Evolutionary conservation across 768 basidiomycete genomes (phyloP).

Genomic region (Pleurotus pulmonarius): DNA sequence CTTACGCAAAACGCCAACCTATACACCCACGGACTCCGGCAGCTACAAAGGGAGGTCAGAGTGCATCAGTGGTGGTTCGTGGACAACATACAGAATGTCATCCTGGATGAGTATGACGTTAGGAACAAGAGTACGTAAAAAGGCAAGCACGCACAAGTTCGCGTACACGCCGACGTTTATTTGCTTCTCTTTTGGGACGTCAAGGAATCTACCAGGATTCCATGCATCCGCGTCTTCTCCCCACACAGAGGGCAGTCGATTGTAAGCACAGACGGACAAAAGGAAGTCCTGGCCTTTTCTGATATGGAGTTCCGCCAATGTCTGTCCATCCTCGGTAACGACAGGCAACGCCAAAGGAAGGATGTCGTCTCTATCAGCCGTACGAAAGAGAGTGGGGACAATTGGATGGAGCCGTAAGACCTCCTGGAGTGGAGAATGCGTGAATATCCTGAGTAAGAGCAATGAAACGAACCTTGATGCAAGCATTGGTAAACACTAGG

Average conservation of each 20-base stretch:
- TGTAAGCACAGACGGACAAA: constrained; percentile 30
- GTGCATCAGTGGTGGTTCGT: neutral
- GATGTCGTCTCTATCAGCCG: constrained; percentile 27
- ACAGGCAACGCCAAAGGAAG: constrained; percentile 39
- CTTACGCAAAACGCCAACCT: constrained; percentile 12
- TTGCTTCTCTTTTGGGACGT: constrained; percentile 7
- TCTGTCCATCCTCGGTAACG: constrained; percentile 25
- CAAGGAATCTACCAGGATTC: constrained; percentile 17
- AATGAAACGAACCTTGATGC: neutral
- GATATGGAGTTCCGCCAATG: constrained; percentile 27
- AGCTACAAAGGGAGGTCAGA: neutral
- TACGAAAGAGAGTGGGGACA: constrained; percentile 20
- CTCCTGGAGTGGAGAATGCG: constrained; percentile 15
- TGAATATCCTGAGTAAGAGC: neutral
- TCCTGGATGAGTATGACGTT: neutral
- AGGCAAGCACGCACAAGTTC: constrained; percentile 19
- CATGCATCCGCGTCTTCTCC: constrained; percentile 17
- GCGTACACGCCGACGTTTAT: constrained; percentile 18
- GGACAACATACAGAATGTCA: constrained; percentile 2
- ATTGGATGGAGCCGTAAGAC: constrained; percentile 28
- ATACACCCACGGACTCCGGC: constrained; percentile 10
- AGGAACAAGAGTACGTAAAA: neutral
- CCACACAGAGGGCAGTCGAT: constrained; percentile 20
- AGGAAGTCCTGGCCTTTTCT: constrained; percentile 30
- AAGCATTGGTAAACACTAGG: constrained; percentile 5